Evolutionary conservation across 2,329 filamentous ascomycete species (phyloP), one percentile per base, ranked within the genome.

Genomic region (Aspergillus novofumigatus): DNA sequence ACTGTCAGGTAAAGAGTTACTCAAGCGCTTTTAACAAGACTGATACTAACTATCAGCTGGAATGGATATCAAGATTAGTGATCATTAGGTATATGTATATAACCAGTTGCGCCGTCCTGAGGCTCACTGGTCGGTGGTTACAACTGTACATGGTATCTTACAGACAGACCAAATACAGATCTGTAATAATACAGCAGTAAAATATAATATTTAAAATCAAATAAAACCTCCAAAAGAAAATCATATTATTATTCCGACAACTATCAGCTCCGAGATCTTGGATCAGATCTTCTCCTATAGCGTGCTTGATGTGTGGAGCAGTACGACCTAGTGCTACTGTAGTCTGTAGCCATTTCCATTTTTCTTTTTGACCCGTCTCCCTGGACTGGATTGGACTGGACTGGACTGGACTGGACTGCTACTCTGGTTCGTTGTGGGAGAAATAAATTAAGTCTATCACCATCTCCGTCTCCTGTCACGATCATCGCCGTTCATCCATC

Each of bases 221-320:
- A 8, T 44, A 45, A 52, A 52, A 50, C 52, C 35, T 48, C 29
- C 42, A 51, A 58, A 52, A 26, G 35, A 53, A 41, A 48, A 51
- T 23, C 35, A 53, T 59, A 56, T 45, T 60, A 65, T 65, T 64
- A 62, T 62, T 65, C 63, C 62, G 63, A 65, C 60, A 63, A 64
- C 62, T 72, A 69, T 72, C 69, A 72, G 69, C 69, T 72, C 69
- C 68, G 66, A 72, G 69, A 72, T 72, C 70, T 72, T 72, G 69
- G 70, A 69, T 72, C 70, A 66, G 70, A 72, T 72, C 70, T 72
- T 71, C 69, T 69, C 64, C 62, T 66, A 71, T 72, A 70, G 68
- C 67, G 67, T 70, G 68, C 66, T 64, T 57, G 49, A 59, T 55
- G 62, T 68, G 64, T 65, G 63, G 64, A 66, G 63, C 44, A 47